A percentile compares a stretch with the other conserved stretches of the same genome.
phyloP scores from a whole-genome alignment of 306 rosid genomes.

The Aeschynomene evenia region DNA sequence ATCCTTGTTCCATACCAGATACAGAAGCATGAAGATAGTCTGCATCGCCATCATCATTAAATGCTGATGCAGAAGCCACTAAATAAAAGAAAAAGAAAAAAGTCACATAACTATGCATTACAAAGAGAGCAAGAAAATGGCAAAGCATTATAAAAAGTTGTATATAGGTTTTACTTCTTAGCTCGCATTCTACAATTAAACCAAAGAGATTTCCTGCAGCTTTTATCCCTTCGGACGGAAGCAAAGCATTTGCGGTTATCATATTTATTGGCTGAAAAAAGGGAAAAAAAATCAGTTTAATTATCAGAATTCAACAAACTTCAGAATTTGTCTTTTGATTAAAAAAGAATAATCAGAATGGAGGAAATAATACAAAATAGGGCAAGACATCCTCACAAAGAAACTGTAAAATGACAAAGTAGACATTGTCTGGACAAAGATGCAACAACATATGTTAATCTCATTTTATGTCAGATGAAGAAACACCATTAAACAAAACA shows the following conservation, averaged over 20 bases:
- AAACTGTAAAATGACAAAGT: not conserved
- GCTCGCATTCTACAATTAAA: constrained; percentile 83
- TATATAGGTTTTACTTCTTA: constrained; percentile 52
- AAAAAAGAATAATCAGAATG: not conserved
- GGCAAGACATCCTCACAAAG: not conserved
- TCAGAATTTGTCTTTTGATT: not conserved
- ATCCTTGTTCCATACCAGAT: constrained; percentile 59
- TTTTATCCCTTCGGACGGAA: constrained; percentile 78
- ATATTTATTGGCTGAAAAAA: constrained; percentile 70
- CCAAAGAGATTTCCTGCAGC: constrained; percentile 78
- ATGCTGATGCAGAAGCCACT: constrained; percentile 86
- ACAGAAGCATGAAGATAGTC: constrained; percentile 80
- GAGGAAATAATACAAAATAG: not conserved
- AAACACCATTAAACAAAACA: not conserved
- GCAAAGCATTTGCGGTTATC: constrained; percentile 46
- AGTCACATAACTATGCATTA: constrained; percentile 18
- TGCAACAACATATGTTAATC: not conserved
- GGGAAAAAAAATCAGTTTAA: constrained; percentile 23
- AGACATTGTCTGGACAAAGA: not conserved
- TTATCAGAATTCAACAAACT: constrained; percentile 21
- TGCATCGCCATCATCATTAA: constrained; percentile 62
- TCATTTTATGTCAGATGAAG: not conserved
- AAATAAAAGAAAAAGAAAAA: constrained; percentile 13
- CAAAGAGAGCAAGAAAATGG: constrained; percentile 26
- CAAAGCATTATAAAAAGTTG: constrained; percentile 25